phyloP scores from a whole-genome alignment of 768 basidiomycete genomes.

The Dacryopinax primogenitus region DNA sequence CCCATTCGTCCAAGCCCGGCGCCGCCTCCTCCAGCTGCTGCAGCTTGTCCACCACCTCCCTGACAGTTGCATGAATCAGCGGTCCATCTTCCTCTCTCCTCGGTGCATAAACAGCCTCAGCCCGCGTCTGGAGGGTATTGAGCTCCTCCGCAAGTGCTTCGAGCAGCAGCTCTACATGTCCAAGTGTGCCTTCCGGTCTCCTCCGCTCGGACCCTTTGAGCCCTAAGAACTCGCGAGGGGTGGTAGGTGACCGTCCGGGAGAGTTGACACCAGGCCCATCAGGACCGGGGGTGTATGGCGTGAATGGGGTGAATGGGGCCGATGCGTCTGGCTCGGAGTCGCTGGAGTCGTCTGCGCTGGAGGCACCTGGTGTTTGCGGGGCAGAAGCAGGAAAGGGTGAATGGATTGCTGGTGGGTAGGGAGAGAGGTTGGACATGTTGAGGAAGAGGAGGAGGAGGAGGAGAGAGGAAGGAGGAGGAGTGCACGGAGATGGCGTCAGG shows the following conservation, averaged over 20 bases:
- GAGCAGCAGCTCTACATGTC: background rate
- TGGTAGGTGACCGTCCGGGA: background rate
- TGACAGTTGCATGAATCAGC: background rate
- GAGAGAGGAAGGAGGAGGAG: background rate
- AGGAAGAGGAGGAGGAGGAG: background rate
- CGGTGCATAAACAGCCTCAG: background rate
- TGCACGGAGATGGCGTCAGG: background rate
- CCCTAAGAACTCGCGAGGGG: background rate
- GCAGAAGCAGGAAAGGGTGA: background rate
- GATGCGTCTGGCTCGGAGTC: background rate
- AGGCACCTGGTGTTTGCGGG: background rate
- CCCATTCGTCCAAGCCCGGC: constrained; percentile 45
- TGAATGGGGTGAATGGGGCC: background rate
- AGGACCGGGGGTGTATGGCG: background rate
- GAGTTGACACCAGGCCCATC: background rate
- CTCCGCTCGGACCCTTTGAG: background rate
- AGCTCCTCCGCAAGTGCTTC: background rate
- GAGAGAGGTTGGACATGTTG: background rate
- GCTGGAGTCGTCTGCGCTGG: background rate
- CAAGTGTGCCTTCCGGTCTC: background rate
- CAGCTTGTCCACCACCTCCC: constrained; percentile 22
- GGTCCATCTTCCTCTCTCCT: background rate
- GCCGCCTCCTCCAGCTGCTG: constrained; percentile 57
- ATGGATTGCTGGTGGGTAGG: background rate
- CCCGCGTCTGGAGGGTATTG: background rate